phyloP scores from a whole-genome alignment of 2,329 filamentous ascomycete species.

The Dryadomyces quercivorus region DNA sequence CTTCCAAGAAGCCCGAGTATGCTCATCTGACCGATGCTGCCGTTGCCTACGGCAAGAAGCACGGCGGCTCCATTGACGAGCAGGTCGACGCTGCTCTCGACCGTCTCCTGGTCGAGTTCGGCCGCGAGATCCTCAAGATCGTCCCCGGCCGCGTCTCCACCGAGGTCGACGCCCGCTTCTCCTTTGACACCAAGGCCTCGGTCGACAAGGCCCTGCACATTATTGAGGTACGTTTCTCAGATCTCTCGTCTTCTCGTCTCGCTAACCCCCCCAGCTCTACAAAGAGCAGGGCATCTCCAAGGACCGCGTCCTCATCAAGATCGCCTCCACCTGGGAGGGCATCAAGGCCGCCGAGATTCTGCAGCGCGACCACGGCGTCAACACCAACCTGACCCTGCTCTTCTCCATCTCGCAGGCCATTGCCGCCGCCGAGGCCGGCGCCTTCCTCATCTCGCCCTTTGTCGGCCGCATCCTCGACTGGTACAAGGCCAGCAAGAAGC shows the following conservation, averaged over 20 bases:
- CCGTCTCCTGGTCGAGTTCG: conserved; percentile 92
- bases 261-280: conserved; percentile 58
- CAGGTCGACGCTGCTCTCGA: conserved; percentile 88
- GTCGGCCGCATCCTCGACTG: conserved; percentile 98
- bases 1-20: conserved; percentile 96
- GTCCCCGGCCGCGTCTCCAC: conserved; percentile 98
- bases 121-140: conserved; percentile 92
- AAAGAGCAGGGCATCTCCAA: conserved; percentile 82
- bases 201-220: conserved; percentile 95
- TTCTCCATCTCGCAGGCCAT: conserved; percentile 95
- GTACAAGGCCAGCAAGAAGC: conserved; percentile 95
- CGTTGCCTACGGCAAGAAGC: conserved; percentile 72
- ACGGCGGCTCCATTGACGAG: conserved; percentile 56
- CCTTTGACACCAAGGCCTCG: conserved; percentile 85
- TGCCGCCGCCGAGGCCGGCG: conserved; percentile 84
- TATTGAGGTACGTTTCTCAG: conserved; percentile 58
- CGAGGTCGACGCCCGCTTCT: conserved; percentile 92
- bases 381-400: conserved; percentile 98
- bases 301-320: conserved; percentile 95
- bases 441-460: conserved; percentile 98
- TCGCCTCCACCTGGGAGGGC: conserved; percentile 98
- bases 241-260: no score
- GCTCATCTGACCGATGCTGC: conserved; percentile 81
- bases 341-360: conserved; percentile 98
- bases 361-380: conserved; percentile 89